Conservation (phyloP, 192 early-diverging fungal genomes). For the Coemansia sp. region DNA sequence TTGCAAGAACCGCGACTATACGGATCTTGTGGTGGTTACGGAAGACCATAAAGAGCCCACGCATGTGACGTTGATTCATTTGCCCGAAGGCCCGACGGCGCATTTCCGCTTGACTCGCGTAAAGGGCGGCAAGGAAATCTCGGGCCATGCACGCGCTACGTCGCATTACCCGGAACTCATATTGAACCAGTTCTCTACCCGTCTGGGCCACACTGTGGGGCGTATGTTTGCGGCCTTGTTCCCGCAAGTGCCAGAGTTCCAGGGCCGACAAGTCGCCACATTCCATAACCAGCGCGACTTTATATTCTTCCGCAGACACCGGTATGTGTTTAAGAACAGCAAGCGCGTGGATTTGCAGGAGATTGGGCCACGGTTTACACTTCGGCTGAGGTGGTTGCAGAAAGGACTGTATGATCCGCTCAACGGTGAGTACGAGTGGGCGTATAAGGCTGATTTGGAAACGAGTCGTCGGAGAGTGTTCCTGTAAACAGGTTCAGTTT, state of each 20-base stretch:
- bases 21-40: constrained; percentile 91
- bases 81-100: constrained; percentile 95
- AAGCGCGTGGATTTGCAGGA: constrained; percentile 89
- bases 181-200: constrained; percentile 95
- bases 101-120: constrained; percentile 91
- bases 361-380: constrained; percentile 92
- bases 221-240: constrained; percentile 94
- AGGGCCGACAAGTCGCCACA: constrained; percentile 90
- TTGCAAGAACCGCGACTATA: constrained; percentile 84
- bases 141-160: constrained; percentile 74
- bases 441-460: constrained; percentile 89
- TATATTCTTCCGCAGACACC: constrained; percentile 96
- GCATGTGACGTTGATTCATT: constrained; percentile 88
- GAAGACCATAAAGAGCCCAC: constrained; percentile 91
- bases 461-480: constrained; percentile 89
- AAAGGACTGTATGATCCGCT: constrained; percentile 90
- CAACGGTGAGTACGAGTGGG: constrained; percentile 95
- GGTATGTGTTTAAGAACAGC: constrained; percentile 87
- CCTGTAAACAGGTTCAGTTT: constrained; percentile 47
- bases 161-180: constrained; percentile 93
- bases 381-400: constrained; percentile 92
- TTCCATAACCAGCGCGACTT: constrained; percentile 99
- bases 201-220: constrained; percentile 94
- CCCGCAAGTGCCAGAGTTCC: constrained; percentile 96
- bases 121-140: constrained; percentile 75